These are phyloP conservation scores for Pulveroboletus sp. DNA, from an alignment of 768 basidiomycete species.

Conservation along the genomic window DNA sequence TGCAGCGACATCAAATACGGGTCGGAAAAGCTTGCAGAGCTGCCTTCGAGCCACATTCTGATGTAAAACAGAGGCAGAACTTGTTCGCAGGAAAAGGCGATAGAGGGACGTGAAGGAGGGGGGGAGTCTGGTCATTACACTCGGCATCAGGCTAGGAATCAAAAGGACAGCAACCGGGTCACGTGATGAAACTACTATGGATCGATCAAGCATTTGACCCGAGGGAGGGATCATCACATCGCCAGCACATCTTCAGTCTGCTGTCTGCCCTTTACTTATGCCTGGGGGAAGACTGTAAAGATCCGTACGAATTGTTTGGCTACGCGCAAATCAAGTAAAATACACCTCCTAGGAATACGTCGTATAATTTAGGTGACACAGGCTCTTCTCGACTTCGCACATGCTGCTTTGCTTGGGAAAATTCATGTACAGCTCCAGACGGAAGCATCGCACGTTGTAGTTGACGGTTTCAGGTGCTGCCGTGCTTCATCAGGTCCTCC, in stretches of 20 bases:
- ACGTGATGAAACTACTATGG: no score
- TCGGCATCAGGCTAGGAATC: no score
- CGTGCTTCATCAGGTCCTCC: conserved; percentile 11
- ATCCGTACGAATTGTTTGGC: conserved; percentile 3
- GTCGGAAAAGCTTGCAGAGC: conserved; percentile 48
- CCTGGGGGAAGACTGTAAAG: not conserved
- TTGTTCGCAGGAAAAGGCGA: conserved; percentile 52
- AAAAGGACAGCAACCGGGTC: no score
- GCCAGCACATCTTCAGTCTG: not conserved
- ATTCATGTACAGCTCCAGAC: not conserved
- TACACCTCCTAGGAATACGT: not conserved
- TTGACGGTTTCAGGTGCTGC: not conserved
- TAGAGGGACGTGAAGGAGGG: conserved; percentile 51
- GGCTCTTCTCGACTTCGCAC: not conserved
- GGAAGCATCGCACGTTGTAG: conserved; percentile 12
- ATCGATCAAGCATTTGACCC: conserved; percentile 3
- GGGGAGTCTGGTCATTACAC: conserved; percentile 22
- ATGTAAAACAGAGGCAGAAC: conserved; percentile 55
- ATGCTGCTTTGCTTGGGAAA: conserved; percentile 3
- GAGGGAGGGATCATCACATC: not conserved
- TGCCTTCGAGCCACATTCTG: conserved; percentile 40
- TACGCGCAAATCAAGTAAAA: conserved; percentile 3
- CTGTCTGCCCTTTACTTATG: not conserved
- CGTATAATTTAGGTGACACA: conserved; percentile 1
- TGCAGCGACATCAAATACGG: conserved; percentile 50